Evolutionary conservation across 768 basidiomycete species (phyloP).

Genomic region (Macrolepiota dolichaula): DNA sequence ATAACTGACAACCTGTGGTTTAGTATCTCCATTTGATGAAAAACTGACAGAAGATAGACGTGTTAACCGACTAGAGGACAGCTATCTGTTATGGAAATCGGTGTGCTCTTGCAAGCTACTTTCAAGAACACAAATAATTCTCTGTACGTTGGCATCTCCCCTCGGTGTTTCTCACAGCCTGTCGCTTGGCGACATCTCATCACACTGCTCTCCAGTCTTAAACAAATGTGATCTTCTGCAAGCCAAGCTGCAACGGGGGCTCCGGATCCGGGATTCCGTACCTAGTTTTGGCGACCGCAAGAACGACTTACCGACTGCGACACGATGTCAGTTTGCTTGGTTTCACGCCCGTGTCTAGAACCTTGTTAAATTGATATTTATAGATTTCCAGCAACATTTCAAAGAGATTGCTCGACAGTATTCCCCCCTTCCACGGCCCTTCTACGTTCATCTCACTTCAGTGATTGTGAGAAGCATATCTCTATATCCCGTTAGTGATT

Average conservation of each 20-base stretch:
- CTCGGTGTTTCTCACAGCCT: not conserved
- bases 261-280: conserved; percentile 63
- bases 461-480: conserved; percentile 56
- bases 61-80: conserved; percentile 77
- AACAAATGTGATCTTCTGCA: conserved; percentile 74
- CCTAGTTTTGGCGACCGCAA: conserved; percentile 71
- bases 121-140: conserved; percentile 50
- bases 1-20: conserved; percentile 14
- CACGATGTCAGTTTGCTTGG: conserved; percentile 62
- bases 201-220: conserved; percentile 36
- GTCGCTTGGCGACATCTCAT: not conserved
- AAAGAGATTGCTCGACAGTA: conserved; percentile 63
- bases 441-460: conserved; percentile 73
- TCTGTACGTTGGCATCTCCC: conserved; percentile 30
- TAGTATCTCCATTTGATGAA: conserved; percentile 82
- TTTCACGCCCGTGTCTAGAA: not conserved
- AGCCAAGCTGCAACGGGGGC: conserved; percentile 66
- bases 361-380: not conserved
- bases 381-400: conserved; percentile 81
- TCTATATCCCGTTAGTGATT: not conserved
- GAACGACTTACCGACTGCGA: conserved; percentile 67
- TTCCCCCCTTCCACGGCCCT: conserved; percentile 63
- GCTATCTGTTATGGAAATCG: conserved; percentile 72
- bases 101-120: conserved; percentile 68
- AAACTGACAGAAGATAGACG: conserved; percentile 64